Evolutionary conservation across 2,329 filamentous ascomycete genomes (phyloP), one percentile per base, ranked within the genome.

Genomic region (Aureobasidium lini): DNA sequence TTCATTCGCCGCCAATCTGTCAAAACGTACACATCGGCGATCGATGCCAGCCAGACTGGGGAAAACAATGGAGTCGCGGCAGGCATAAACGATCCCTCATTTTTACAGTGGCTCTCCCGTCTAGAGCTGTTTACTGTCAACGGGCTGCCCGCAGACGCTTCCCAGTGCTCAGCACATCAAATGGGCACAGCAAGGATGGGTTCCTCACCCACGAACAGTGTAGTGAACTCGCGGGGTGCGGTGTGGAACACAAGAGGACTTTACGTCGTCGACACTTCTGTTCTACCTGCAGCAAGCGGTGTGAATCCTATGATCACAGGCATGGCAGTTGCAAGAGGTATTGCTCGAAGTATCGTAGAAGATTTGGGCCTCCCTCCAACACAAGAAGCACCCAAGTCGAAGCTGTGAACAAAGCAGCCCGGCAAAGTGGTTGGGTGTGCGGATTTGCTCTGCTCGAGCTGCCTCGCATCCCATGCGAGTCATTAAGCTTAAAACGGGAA

Each of bases 251-350:
- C 77, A 0, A 74, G 84, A 65, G 81, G 80, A 0, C 67, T 92
- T 65, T 90, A 84, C 68, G 83, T 92, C 16, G 83, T 85, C 9
- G 89, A 93, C 71, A 84, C 87, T 46, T 90, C 86, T 69, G 84
- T 90, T 10, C 88, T 92, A 62, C 89, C 87, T 1, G 86, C 82
- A 60, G 87, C 88, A 10, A 89, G 84, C 69, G 89, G 89, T 1
- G 88, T 91, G 32, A 92, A 92, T 70, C 89, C 89, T 11, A 92
- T 93, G 89, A 77, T 91, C 44, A 90, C 88, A 11, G 80, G 77
- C 60, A 90, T 92, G 88, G 83, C 83, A 1, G 80, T 88, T 66
- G 78, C 84, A 50, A 83, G 88, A 67, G 82, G 81, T 73, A 85
- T 89, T 62, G 83, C 83, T 3, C 75, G 80, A 66, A 78, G 80